Base-by-base conservation (phyloP, 1,284 basidiomycete species). In the Retiboletus fuscus region DNA sequence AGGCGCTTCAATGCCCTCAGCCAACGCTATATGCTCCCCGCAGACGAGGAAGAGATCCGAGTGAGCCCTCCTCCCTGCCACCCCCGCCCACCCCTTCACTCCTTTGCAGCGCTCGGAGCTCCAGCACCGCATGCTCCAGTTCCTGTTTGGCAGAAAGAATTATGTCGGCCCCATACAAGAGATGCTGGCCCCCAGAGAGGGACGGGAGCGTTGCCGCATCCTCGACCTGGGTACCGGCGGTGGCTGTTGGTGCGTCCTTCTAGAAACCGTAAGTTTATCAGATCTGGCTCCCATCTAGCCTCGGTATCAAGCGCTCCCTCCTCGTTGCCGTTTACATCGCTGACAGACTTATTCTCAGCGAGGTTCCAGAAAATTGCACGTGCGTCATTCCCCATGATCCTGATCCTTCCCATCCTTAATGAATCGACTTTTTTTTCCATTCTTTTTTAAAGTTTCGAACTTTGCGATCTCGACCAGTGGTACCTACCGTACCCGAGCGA, bases 241-340 rank as follows among this genome's bases (percentile, higher is more conserved):
- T 18, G 91, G 91, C 15, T 79, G 82, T 47, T 92, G 91, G 90
- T 90, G 68, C 71, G 83, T 68, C 28, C 61, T 66, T 66, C 44
- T 24, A 16, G 34, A 69, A 66, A 58, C 60, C 46, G 69, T 73
- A 69, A 74, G 57, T 68, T 53, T 57, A 57, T 39, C 47, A 72
- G 92, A 93, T 83, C 84, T 92, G 46, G 91, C 89, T 20, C 92
- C 91, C 68, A 88, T 92, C 61, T 91, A 92, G 78, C 89, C 90
- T 62, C 86, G 87, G 91, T 92, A 82, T 69, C 82, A 80, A 68
- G 68, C 68, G 30, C 73, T 70, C 72, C 66, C 62, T 24, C 34
- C 58, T 39, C 51, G n/a, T 47, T 53, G 66, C 53, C 43, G 43
- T 71, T 69, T 68, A 68, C 71, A 61, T 70, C 46, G 64, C 71